Conservation (phyloP, 306 rosid species). For the Citrullus amarus region DNA sequence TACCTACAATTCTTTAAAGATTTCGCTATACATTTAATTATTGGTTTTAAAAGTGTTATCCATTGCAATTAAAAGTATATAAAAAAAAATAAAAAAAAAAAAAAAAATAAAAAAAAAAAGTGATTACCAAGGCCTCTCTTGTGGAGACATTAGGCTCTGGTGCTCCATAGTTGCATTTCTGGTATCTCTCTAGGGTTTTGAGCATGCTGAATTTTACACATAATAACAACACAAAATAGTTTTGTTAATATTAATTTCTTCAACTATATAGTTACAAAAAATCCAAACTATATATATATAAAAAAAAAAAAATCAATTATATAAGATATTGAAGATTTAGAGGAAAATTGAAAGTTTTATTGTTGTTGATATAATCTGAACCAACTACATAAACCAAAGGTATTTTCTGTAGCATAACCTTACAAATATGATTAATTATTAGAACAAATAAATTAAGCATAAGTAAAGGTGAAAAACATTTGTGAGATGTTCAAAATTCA, state of each 20-base stretch:
- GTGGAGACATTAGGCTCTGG: slow-evolving; percentile 80
- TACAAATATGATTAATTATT: not conserved
- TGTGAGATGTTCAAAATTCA: no score
- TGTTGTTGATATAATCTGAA: not conserved
- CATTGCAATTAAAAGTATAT: no score
- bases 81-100: no score
- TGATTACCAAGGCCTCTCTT: slow-evolving; percentile 83
- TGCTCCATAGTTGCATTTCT: slow-evolving; percentile 93
- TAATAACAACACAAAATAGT: not conserved
- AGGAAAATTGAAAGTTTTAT: not conserved
- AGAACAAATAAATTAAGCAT: not conserved
- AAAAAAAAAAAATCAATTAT: no score
- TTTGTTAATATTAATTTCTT: not conserved
- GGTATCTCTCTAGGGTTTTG: slow-evolving; percentile 97
- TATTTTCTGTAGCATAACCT: not conserved
- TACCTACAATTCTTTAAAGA: no score
- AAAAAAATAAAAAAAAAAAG: not conserved
- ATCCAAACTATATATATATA: no score
- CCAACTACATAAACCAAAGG: not conserved
- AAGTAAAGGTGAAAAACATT: no score
- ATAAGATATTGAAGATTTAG: no score
- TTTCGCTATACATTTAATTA: no score
- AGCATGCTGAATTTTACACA: slow-evolving; percentile 54
- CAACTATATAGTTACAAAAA: not conserved
- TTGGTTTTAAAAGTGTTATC: no score